Evolutionary conservation across 306 rosid genomes (phyloP), one percentile per base, ranked within the genome.

Genomic region (Heteromeles arbutifolia): DNA sequence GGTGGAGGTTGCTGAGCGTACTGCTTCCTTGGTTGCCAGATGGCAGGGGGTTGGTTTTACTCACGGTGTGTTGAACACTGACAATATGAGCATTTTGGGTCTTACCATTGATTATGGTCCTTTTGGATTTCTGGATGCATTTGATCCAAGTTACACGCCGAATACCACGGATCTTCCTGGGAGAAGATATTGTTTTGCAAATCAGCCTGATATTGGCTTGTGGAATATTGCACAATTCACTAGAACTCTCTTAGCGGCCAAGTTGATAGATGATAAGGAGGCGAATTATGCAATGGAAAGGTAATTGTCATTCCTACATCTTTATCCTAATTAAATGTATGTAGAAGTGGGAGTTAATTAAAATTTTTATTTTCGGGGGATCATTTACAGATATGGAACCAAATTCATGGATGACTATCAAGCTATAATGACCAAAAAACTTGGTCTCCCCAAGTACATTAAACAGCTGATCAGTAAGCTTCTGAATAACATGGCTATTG

Each of bases 1-100:
- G 8, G 98, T 92, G 79, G 97, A 96, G 88, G 75, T 96, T 83
- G 98, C 98, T 78, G 98, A 96, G 81, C 96, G 93, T 58, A 92
- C 99, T 70, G 99, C 98, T 58, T 86, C 98, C 82, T 80, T 90
- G 88, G 86, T 90, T 83, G 97, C 99, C 53, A 85, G 84, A 56
- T 96, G 99, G 98, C 99, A 96, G 83, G 99, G 99, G 64, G 96
- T 92, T 78, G 99, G 99, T 66, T 96, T 96, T 84, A 96, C 99
- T 69, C 99, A 92, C 59, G 99, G 99, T 80, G 99, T 96, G 74
- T 88, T 96, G 90, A 96, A 96, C 87, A 96, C 98, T 2, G 99
- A 96, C 79, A 96, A 96, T 84, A 92, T 92, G 99, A 96, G 99
- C 83, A 85, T 96, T 87, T 87, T 96, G 89, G 99, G 99, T 79